These are phyloP conservation scores for Nitzschia inconspicua DNA, from an alignment of 108 stramenopile genomes.

Conservation along the genomic window DNA sequence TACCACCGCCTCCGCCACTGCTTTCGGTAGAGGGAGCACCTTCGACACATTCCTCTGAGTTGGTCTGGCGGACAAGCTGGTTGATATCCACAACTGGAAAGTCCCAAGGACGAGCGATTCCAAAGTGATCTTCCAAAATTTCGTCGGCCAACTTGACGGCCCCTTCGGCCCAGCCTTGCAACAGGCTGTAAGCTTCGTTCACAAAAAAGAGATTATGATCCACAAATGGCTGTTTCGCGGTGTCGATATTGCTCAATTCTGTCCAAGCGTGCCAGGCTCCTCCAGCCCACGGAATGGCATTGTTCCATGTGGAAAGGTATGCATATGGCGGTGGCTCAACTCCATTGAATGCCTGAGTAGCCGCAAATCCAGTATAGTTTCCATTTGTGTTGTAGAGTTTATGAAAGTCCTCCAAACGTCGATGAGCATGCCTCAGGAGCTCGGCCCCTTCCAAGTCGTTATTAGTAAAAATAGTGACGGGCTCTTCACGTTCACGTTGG, in stretches of 20 bases:
- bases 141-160: constrained; percentile 18
- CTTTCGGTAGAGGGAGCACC: background rate
- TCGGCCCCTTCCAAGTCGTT: constrained; percentile 12
- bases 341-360: background rate
- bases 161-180: constrained; percentile 38
- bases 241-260: constrained; percentile 13
- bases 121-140: constrained; percentile 19
- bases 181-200: constrained; percentile 24
- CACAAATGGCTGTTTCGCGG: constrained; percentile 6
- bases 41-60: constrained; percentile 20
- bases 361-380: constrained; percentile 17
- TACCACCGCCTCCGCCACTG: background rate
- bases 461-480: constrained; percentile 25
- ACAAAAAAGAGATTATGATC: constrained; percentile 10
- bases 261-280: constrained; percentile 36
- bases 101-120: constrained; percentile 21
- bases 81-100: constrained; percentile 12
- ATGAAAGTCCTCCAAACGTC: constrained; percentile 20
- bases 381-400: constrained; percentile 3
- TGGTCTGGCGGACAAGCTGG: constrained; percentile 19
- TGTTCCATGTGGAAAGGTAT: constrained; percentile 24
- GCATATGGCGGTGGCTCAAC: constrained; percentile 16
- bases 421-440: constrained; percentile 27
- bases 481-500: constrained; percentile 32
- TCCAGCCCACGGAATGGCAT: constrained; percentile 17